Percentiles rank a stretch among this genome's conserved stretches.
These are phyloP conservation scores for Betula pendula DNA, from an alignment of 306 rosid genomes.

Conservation along the genomic window DNA sequence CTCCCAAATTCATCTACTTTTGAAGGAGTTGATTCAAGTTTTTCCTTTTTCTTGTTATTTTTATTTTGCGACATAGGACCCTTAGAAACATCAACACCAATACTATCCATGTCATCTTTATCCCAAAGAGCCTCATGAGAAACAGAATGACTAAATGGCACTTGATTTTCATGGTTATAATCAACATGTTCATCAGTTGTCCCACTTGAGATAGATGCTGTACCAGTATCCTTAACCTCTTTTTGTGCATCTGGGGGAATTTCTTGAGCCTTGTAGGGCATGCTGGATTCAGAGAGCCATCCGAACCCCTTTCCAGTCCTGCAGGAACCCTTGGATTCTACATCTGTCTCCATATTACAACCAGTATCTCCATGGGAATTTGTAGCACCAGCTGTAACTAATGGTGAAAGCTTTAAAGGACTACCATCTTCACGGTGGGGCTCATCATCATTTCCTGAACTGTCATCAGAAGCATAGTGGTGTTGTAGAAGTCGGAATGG, in stretches of 20 bases:
- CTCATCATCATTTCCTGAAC: slow-evolving; percentile 58
- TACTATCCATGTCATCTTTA: slow-evolving; percentile 36
- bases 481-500: slow-evolving; percentile 79
- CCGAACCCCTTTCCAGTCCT: slow-evolving; percentile 30
- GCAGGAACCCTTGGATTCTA: slow-evolving; percentile 34
- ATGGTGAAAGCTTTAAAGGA: slow-evolving; percentile 30
- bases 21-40: slow-evolving; percentile 39
- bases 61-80: slow-evolving; percentile 36
- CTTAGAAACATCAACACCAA: slow-evolving; percentile 38
- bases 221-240: slow-evolving; percentile 28
- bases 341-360: slow-evolving; percentile 30
- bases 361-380: slow-evolving; percentile 33
- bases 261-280: slow-evolving; percentile 36
- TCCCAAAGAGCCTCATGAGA: slow-evolving; percentile 36
- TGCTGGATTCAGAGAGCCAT: slow-evolving; percentile 31
- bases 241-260: slow-evolving; percentile 32
- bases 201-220: slow-evolving; percentile 28
- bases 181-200: slow-evolving; percentile 36
- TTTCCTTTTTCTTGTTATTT: slow-evolving; percentile 41
- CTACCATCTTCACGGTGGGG: slow-evolving; percentile 35
- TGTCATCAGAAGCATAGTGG: slow-evolving; percentile 79
- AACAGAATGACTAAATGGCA: slow-evolving; percentile 26
- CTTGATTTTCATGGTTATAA: slow-evolving; percentile 40
- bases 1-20: slow-evolving; percentile 93
- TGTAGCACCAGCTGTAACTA: slow-evolving; percentile 34